Percentiles rank a stretch among this genome's conserved stretches.
phyloP scores from a whole-genome alignment of 176 grass and related monocot genomes.

The Avena insularis region DNA sequence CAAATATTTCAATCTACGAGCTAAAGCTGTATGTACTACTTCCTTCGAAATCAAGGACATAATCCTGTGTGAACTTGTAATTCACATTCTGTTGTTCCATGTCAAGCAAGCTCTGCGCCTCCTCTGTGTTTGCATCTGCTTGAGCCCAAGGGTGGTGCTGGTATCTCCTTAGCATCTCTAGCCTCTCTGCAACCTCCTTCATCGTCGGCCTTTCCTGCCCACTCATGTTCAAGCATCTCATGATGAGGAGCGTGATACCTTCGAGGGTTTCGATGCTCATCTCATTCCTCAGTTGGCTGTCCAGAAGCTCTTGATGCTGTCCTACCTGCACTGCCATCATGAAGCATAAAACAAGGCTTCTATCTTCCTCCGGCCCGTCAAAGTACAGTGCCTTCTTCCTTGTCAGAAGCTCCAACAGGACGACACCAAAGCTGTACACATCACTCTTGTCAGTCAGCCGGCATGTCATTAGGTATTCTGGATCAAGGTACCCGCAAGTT shows the following conservation, averaged over 20 bases:
- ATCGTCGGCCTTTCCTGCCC: conserved; percentile 69
- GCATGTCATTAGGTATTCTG: conserved; percentile 59
- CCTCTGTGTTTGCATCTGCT: conserved; percentile 30
- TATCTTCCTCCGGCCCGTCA: conserved; percentile 49
- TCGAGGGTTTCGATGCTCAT: conserved; percentile 40
- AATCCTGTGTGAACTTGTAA: conserved; percentile 33
- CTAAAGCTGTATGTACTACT: conserved; percentile 33
- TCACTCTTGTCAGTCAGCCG: conserved; percentile 68
- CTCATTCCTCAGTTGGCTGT: conserved; percentile 49
- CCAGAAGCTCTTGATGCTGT: conserved; percentile 53
- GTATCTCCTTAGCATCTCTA: conserved; percentile 55
- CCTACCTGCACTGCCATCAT: conserved; percentile 37
- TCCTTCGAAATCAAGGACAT: conserved; percentile 45
- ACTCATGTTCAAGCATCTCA: conserved; percentile 62
- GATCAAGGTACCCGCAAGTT: conserved; percentile 72
- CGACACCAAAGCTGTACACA: conserved; percentile 74
- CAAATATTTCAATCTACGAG: conserved; percentile 3
- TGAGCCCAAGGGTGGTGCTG: conserved; percentile 35
- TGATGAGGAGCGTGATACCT: conserved; percentile 53
- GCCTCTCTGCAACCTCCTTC: conserved; percentile 62
- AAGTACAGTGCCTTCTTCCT: conserved; percentile 67
- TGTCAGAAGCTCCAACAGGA: conserved; percentile 67
- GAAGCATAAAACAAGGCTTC: conserved; percentile 63
- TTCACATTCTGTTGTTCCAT: conserved; percentile 31
- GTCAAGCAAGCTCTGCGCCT: conserved; percentile 52